Percentiles rank a stretch among this genome's conserved stretches.
Evolutionary conservation across 2,329 filamentous ascomycete genomes (phyloP).

Genomic region (Paradendryphiella salina): DNA sequence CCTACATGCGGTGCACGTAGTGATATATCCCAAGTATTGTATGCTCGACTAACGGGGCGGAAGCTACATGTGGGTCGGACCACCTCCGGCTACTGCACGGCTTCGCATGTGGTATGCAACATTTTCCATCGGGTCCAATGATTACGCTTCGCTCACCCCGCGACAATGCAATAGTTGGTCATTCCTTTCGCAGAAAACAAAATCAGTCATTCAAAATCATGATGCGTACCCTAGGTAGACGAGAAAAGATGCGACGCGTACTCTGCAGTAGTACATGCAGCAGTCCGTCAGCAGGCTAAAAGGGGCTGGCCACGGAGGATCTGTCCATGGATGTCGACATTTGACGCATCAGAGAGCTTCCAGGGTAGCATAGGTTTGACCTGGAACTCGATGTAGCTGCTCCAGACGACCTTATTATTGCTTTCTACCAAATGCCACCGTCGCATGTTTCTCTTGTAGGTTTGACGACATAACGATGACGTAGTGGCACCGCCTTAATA

Average conservation of each 20-base stretch:
- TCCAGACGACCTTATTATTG: background rate
- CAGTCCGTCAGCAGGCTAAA: conserved; percentile 2
- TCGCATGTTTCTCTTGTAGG: background rate
- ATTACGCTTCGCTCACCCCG: background rate
- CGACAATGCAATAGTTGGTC: background rate
- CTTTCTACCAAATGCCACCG: background rate
- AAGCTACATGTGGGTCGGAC: conserved; percentile 1
- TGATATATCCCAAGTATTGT: background rate
- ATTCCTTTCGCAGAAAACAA: background rate
- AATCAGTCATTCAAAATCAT: background rate
- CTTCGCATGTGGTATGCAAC: conserved; percentile 1
- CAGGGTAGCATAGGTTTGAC: background rate
- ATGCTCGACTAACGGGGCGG: background rate
- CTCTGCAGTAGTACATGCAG: background rate
- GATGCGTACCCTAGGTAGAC: background rate
- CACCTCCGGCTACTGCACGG: background rate
- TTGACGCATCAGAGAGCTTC: background rate
- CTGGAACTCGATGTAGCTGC: background rate
- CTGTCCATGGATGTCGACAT: background rate
- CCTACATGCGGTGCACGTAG: background rate
- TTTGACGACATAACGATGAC: background rate
- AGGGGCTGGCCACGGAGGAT: background rate
- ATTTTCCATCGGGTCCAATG: background rate
- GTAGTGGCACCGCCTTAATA: conserved; percentile 1
- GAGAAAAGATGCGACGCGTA: background rate